These are phyloP conservation scores for Mucor mucedo DNA, from an alignment of 371 early-diverging fungal species.

Conservation along the genomic window DNA sequence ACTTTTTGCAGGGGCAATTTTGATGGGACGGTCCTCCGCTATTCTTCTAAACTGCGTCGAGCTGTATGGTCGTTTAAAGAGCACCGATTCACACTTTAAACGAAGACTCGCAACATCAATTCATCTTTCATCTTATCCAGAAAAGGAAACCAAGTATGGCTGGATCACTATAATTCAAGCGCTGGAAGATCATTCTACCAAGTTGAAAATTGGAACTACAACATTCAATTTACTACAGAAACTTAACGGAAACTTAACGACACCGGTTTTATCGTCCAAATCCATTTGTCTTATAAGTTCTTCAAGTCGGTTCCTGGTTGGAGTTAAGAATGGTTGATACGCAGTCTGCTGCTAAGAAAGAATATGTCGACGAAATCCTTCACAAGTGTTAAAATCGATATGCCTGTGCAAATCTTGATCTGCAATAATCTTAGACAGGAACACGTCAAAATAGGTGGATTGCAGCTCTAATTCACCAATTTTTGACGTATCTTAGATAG, in stretches of 20 bases:
- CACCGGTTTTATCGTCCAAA: not conserved
- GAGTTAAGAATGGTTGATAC: conserved; percentile 12
- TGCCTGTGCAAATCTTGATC: conserved; percentile 20
- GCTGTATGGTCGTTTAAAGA: conserved; percentile 23
- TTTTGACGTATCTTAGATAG: conserved; percentile 20
- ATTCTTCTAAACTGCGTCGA: conserved; percentile 25
- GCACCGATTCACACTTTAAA: conserved; percentile 21
- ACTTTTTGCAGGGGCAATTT: conserved; percentile 19
- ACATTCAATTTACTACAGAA: conserved; percentile 20
- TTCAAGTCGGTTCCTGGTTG: conserved; percentile 10
- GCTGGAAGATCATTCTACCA: conserved; percentile 18
- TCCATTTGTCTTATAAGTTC: conserved; percentile 15
- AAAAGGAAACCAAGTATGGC: conserved; percentile 24
- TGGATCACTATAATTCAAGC: conserved; percentile 20
- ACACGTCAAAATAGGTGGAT: conserved; percentile 26
- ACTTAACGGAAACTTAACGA: no score
- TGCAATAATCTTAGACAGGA: conserved; percentile 20
- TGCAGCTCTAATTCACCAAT: conserved; percentile 22
- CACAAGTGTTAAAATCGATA: conserved; percentile 15
- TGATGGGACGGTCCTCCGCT: conserved; percentile 22
- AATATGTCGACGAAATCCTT: conserved; percentile 9
- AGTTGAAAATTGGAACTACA: conserved; percentile 20
- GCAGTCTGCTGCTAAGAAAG: conserved; percentile 10
- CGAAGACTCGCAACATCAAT: conserved; percentile 28
- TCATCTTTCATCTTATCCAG: conserved; percentile 24